Evolutionary conservation across 2,329 filamentous ascomycete genomes (phyloP), one percentile per base, ranked within the genome.

Genomic region (Monosporascus cannonballus): DNA sequence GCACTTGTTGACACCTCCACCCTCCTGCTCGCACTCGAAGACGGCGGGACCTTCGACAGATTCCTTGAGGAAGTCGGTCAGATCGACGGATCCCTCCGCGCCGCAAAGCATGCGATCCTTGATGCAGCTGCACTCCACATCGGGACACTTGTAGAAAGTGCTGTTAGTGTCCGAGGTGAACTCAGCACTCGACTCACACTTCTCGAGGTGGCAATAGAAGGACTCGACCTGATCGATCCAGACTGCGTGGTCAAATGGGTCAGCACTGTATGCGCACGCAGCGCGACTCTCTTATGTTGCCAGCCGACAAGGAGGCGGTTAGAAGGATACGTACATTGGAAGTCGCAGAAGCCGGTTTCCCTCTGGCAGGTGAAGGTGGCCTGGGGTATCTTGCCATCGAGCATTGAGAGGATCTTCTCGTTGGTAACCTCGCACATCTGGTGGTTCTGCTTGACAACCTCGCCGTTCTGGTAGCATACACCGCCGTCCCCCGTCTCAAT

Each of bases 381-480:
- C 70, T 99, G 89, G 0, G 94, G 92, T 54, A 89, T 87, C 71
- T 91, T 83, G 45, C 87, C 85, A 63, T 91, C 89, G 48, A 99
- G 79, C 66, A 93, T 85, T 56, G 92, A 85, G 51, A 93, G 77
- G 65, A 99, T 99, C 76, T 96, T 94, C 70, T 84, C 83, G 74
- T 99, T 99, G 52, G 92, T 97, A 59, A 99, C 94, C 70, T 95
- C 90, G 73, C 94, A 99, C 75, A 96, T 94, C 73, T 99, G 95
- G 73, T 91, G 93, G 75, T 97, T 99, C 72, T 95, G 85, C 63
- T 94, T 91, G 57, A 97, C 86, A 11, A 95, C 86, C 60, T 96
- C 84, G 46, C 93, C 93, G 61, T 93, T 86, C 65, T 89, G 87
- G 69, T 96, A 97, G 74, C 94, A 99, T 11, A 96, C 85, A 34